These are phyloP conservation scores for Hymenoscyphus occultus DNA, from an alignment of 2,329 filamentous ascomycete genomes.

Conservation along the genomic window DNA sequence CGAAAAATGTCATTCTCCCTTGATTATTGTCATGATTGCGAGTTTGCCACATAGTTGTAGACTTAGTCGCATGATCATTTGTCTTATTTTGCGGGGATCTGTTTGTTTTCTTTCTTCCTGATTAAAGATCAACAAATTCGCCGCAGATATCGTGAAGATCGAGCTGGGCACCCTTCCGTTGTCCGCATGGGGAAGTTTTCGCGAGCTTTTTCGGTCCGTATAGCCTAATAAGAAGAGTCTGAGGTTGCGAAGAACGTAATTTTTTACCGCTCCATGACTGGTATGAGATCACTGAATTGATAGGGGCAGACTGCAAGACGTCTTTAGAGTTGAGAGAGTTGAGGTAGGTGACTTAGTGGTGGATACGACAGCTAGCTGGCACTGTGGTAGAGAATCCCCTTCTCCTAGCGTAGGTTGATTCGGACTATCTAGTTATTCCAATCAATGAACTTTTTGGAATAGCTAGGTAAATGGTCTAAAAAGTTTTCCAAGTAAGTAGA, in stretches of 20 bases:
- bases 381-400: no score
- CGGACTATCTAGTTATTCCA: no score
- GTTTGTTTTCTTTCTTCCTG: not conserved
- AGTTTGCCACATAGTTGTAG: not conserved
- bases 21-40: not conserved
- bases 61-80: not conserved
- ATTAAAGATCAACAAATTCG: not conserved
- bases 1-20: conserved; percentile 10
- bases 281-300: no score
- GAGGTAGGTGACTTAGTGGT: no score
- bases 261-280: no score
- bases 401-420: no score
- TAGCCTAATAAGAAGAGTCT: not conserved
- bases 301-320: no score
- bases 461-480: no score
- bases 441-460: no score
- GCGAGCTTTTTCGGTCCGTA: not conserved
- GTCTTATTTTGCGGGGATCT: not conserved
- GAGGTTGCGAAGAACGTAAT: not conserved
- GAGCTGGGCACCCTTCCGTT: not conserved
- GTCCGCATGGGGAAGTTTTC: not conserved
- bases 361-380: no score
- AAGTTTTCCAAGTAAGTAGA: no score
- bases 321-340: no score
- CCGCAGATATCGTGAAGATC: not conserved